Evolutionary conservation across 129 eudicot genomes (phyloP), one percentile per base, ranked within the genome.

Genomic region (Arctium minus): DNA sequence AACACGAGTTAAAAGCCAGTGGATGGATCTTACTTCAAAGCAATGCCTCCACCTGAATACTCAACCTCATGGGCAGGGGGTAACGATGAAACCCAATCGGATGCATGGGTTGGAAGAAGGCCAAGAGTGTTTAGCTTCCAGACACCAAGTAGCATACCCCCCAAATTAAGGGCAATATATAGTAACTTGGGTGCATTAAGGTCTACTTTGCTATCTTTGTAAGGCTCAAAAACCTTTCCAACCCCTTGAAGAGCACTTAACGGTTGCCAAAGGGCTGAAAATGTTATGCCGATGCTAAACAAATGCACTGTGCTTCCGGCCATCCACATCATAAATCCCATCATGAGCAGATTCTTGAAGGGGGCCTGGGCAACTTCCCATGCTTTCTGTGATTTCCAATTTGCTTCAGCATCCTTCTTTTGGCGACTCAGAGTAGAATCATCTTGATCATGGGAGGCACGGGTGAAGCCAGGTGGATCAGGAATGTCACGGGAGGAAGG

Each of bases 271-370:
- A 95, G 94, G 75, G 99, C 97, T 44, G 99, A 95, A 86, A 95
- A 88, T 2, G 97, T 95, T 74, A 95, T 95, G 73, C 99, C 99
- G 46, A 95, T 93, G 89, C 99, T 95, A 56, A 95, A 95, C 81
- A 95, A 83, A 89, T 95, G 99, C 18, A 95, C 99, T 9, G 99
- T 95, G 87, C 92, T 95, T 79, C 97, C 99, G 65, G 99, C 94
- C 99, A 95, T 95, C 99, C 99, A 95, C 99, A 95, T 95, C 99
- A 95, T 95, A 82, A 95, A 95, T 46, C 91, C 99, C 99, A 95
- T 89, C 99, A 95, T 95, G 3, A 95, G 79, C 84, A 93, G 87
- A 75, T 95, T 95, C 87, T 95, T 93, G 17, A 86, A 83, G 13
- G 99, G 99, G 10, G 99, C 92, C 87, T 95, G 99, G 0, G 99